Conservation (phyloP, 768 basidiomycete genomes). For the Cyathus striatus region DNA sequence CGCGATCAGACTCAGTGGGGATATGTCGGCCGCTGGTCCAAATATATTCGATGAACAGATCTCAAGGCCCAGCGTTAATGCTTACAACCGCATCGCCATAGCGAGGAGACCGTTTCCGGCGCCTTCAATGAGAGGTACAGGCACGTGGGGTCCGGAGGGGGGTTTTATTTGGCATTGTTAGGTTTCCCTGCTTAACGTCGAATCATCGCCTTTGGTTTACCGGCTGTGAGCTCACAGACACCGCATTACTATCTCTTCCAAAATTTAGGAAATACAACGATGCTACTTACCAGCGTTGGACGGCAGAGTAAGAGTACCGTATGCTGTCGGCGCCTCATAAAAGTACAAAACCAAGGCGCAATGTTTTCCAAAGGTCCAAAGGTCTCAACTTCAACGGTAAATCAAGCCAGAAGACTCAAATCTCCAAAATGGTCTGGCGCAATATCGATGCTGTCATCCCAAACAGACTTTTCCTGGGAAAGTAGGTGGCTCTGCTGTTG, state of each 20-base stretch:
- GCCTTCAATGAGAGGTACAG: constrained; percentile 17
- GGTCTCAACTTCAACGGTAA: constrained; percentile 5
- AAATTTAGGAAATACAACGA: no score
- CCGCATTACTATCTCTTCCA: constrained; percentile 18
- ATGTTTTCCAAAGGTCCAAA: constrained; percentile 8
- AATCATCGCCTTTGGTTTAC: constrained; percentile 18
- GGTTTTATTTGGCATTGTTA: constrained; percentile 11
- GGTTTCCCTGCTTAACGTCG: constrained; percentile 13
- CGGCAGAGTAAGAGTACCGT: no score
- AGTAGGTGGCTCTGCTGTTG: constrained; percentile 42
- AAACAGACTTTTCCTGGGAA: constrained; percentile 65
- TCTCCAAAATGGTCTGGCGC: constrained; percentile 48
- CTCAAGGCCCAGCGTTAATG: not conserved
- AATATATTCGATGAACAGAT: no score
- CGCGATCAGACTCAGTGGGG: no score
- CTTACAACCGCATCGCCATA: constrained; percentile 20
- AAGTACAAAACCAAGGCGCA: constrained; percentile 7
- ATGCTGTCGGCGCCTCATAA: constrained; percentile 1
- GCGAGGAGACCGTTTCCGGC: constrained; percentile 16
- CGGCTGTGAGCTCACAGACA: constrained; percentile 20
- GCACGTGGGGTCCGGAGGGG: constrained; percentile 13
- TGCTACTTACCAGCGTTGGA: no score
- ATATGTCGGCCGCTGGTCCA: no score
- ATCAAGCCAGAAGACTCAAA: no score
- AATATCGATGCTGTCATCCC: constrained; percentile 66